Evolutionary conservation across 2,329 filamentous ascomycete genomes (phyloP), one percentile per base, ranked within the genome.

Genomic region (Fragosphaeria purpurea): DNA sequence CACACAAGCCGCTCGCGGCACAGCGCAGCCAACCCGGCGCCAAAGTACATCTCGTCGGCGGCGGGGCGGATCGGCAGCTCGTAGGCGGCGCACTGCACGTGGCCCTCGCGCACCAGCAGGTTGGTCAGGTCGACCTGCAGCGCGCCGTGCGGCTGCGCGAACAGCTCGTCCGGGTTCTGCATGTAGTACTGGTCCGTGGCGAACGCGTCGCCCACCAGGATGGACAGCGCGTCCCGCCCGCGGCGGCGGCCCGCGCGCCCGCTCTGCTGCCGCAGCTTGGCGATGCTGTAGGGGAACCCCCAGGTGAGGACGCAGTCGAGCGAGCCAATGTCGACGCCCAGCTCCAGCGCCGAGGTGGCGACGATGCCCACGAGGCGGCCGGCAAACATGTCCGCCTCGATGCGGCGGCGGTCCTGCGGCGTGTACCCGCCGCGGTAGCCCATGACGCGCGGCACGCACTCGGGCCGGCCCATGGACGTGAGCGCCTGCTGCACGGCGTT

Each of bases 351-450:
- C 49, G 85, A 95, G 0, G 93, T 98, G 2, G 91, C 91, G 35
- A 98, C 83, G 51, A 98, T 94, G 1, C 93, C 93, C 54, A 96
- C 76, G 1, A 98, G 74, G 60, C 90, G 93, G 0, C 93, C 93
- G 50, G 95, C 86, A 59, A 98, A 98, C 93, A 98, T 97, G 63
- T 97, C 90, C 32, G 77, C 81, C 65, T 98, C 93, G 53, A 98
- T 96, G 50, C 79, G 75, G 13, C 93, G 80, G 50, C 93, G 77
- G 61, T 98, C 93, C 63, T 94, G 86, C 2, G 91, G 82, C 4
- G 90, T 95, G 62, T 98, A 98, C 0, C 93, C 93, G 31, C 93
- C 93, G 55, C 93, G 82, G 62, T 98, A 98, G 0, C 87, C 88
- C 89, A 95, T 96, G 1, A 98, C 88, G 44, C 91, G 75, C 33